Evolutionary conservation across 1,284 basidiomycete genomes (phyloP).

Genomic region (Sanguinoderma infundibulare): DNA sequence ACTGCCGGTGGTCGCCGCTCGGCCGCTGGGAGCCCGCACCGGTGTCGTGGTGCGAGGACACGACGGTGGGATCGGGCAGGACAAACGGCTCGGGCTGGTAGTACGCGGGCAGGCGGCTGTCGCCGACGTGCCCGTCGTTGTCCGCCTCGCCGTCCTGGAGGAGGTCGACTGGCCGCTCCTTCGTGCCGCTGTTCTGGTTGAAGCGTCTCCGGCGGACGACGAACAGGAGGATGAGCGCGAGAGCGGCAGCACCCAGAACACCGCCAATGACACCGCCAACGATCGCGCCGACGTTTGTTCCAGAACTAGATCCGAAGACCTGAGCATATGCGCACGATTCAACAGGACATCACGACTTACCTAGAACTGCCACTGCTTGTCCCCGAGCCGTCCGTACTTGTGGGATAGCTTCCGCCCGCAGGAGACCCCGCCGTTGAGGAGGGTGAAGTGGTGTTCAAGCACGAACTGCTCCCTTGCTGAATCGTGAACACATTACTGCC

Average conservation of each 20-base stretch:
- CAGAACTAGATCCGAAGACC: conserved; percentile 8
- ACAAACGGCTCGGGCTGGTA: conserved; percentile 78
- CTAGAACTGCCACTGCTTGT: conserved; percentile 17
- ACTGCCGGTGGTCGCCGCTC: conserved; percentile 29
- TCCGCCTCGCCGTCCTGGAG: conserved; percentile 66
- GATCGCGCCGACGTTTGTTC: conserved; percentile 64
- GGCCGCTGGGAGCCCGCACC: conserved; percentile 13
- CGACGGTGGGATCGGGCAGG: conserved; percentile 60
- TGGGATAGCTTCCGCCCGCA: conserved; percentile 77
- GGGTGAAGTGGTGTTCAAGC: conserved; percentile 63
- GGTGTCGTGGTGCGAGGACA: conserved; percentile 26
- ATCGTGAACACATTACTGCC: conserved; percentile 66
- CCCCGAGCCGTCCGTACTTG: conserved; percentile 44
- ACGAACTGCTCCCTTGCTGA: conserved; percentile 51
- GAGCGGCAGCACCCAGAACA: too few species aligned
- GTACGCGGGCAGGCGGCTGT: conserved; percentile 58
- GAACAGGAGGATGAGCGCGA: conserved; percentile 53
- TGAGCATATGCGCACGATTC: not conserved
- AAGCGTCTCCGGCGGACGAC: conserved; percentile 52
- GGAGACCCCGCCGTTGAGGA: conserved; percentile 76
- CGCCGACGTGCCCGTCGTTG: conserved; percentile 32
- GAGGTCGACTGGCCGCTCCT: conserved; percentile 66
- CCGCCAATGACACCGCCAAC: conserved; percentile 75
- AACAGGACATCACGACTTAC: not conserved
- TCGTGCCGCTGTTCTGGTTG: conserved; percentile 37